Evolutionary conservation across 1,284 basidiomycete genomes (phyloP), one percentile per base, ranked within the genome.

Genomic region (Rhodotorula sp.): DNA sequence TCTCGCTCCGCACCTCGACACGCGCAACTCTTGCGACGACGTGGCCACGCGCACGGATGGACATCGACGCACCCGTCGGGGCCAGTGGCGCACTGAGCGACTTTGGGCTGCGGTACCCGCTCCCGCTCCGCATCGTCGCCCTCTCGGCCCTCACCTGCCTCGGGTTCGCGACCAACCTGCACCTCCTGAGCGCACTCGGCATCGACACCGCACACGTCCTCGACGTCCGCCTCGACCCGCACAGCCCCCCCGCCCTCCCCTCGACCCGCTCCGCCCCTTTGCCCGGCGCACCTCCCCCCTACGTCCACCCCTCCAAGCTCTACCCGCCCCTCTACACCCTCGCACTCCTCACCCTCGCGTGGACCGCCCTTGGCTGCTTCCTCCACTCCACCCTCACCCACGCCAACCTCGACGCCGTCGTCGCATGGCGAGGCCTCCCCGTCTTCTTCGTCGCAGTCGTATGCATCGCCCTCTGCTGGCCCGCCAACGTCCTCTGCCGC

Each of bases 111-210:
- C 83, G 84, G 17, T 91, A 92, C 79, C 92, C 92, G 15, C 84
- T 94, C 10, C 91, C 92, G 8, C 91, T 92, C 81, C 88, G 92
- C 71, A 90, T 91, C 44, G 85, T 92, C 68, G 85, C 87, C 75
- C 85, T 94, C 67, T 82, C 87, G 70, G 88, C 89, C 39, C 76
- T 90, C 62, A 90, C 90, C 48, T 85, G 91, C 68, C 80, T 92
- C 17, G 87, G 88, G 67, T 94, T 91, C 91, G 92, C 92, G 0
- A 87, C 89, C 48, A 97, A 97, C 82, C 83, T 97, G 12, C 93
- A 97, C 81, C 87, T 90, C 59, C 86, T 97, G 53, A 84, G 89
- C 74, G 73, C 85, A 8, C 83, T 90, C n/a, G 89, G 90, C 25
- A 83, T 97, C 55, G 92, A 97, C 81, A 88, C 87, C 1, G 84